A percentile compares a stretch with the other conserved stretches of the same genome.
Conservation (phyloP, 169 alveolate species). For the Eimeria brunetti region DNA sequence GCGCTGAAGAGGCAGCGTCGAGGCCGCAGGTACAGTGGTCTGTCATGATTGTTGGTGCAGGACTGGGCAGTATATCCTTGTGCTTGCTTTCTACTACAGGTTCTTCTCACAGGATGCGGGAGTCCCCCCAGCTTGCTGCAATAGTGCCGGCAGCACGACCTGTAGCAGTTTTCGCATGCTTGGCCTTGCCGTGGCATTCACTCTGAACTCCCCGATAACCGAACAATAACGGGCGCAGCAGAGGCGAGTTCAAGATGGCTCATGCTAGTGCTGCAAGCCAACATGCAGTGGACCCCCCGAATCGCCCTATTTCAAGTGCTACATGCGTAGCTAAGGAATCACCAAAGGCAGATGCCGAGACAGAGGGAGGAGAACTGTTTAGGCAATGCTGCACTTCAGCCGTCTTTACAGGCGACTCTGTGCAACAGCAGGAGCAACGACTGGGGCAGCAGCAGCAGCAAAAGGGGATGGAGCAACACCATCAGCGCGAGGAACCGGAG, state of each 20-base stretch:
- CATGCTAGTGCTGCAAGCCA: not conserved
- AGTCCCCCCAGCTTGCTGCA: not conserved
- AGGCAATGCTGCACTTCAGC: not conserved
- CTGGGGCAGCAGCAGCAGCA: constrained; percentile 33
- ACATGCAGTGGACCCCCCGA: not conserved
- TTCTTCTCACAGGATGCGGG: not conserved
- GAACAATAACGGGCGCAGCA: not conserved
- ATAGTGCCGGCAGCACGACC: not conserved
- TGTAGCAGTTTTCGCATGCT: not conserved
- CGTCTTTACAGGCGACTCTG: not conserved
- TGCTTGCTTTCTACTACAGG: not conserved
- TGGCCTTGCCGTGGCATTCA: not conserved
- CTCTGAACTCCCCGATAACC: not conserved
- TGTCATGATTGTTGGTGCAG: not conserved
- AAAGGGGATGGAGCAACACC: constrained; percentile 35
- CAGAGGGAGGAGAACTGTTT: not conserved
- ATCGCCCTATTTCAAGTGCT: not conserved
- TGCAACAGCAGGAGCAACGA: constrained; percentile 13
- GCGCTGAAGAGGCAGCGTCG: not conserved
- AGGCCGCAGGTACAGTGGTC: not conserved
- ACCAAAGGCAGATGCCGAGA: not conserved
- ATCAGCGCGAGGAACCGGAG: not conserved
- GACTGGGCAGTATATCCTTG: not conserved
- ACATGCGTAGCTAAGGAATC: not conserved
- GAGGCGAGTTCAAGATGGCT: not conserved